A percentile compares a stretch with the other conserved stretches of the same genome.
phyloP scores from a whole-genome alignment of 441 rosid genomes.

The California macrophylla region DNA sequence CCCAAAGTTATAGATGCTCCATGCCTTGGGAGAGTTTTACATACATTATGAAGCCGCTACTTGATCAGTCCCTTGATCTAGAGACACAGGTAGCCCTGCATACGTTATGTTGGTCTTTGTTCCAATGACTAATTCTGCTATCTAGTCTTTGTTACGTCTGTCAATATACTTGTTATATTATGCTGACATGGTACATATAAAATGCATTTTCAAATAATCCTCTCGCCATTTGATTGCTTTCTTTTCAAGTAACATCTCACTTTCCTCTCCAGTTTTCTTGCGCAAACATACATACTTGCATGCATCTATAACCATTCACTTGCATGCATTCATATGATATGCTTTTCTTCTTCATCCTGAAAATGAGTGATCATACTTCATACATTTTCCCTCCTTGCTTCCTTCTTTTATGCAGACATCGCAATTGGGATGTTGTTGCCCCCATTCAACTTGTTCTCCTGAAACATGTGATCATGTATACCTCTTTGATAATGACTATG shows the following conservation, averaged over 20 bases:
- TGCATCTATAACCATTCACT: not conserved
- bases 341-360: not conserved
- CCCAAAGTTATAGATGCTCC: constrained; percentile 25
- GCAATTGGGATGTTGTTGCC: constrained; percentile 72
- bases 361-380: constrained; percentile 8
- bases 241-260: not conserved
- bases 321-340: not conserved
- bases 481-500: constrained; percentile 84
- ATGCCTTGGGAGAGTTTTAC: constrained; percentile 80
- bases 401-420: constrained; percentile 38
- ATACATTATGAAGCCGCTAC: constrained; percentile 51
- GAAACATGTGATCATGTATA: constrained; percentile 79
- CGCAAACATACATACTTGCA: not conserved
- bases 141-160: not conserved
- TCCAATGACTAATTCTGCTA: not conserved
- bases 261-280: not conserved
- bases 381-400: not conserved
- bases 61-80: constrained; percentile 41
- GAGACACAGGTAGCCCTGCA: constrained; percentile 49
- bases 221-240: not conserved
- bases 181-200: not conserved
- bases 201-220: not conserved
- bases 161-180: not conserved
- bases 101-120: not conserved
- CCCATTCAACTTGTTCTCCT: constrained; percentile 52